A percentile compares a stretch with the other conserved stretches of the same genome.
These are phyloP conservation scores for Ustilago crameri DNA, from an alignment of 1,284 basidiomycete species.

Conservation along the genomic window DNA sequence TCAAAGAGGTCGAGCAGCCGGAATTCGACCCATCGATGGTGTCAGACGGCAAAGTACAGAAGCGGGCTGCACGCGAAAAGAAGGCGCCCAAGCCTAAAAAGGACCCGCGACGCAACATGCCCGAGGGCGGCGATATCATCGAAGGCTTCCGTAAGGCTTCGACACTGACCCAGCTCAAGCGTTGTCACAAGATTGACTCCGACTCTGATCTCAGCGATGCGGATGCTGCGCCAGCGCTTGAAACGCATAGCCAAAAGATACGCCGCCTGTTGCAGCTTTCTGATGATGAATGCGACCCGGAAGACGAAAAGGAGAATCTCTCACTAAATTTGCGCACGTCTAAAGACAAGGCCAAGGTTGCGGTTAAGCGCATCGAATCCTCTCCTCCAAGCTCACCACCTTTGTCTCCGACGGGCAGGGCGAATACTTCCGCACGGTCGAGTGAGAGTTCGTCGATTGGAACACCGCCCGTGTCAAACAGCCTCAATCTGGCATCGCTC, in stretches of 20 bases:
- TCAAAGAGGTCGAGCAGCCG: conserved; percentile 76
- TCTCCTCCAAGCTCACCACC: conserved; percentile 23
- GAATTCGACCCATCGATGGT: conserved; percentile 65
- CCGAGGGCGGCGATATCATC: conserved; percentile 41
- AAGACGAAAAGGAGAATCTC: conserved; percentile 18
- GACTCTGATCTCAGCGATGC: conserved; percentile 10
- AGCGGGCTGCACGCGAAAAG: conserved; percentile 19
- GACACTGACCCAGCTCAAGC: conserved; percentile 42
- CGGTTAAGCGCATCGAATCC: neutral
- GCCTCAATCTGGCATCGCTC: conserved; percentile 7
- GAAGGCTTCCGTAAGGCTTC: conserved; percentile 59
- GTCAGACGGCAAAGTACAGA: conserved; percentile 20
- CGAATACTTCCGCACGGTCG: conserved; percentile 1
- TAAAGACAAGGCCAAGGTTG: conserved; percentile 3
- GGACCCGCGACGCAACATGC: conserved; percentile 60
- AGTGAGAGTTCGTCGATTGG: conserved; percentile 1
- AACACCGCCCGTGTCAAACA: conserved; percentile 9
- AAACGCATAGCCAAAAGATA: conserved; percentile 37
- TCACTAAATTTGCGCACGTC: conserved; percentile 18
- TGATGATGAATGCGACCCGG: conserved; percentile 13
- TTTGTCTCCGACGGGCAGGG: conserved; percentile 7
- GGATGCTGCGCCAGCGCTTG: conserved; percentile 5
- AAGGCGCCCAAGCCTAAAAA: conserved; percentile 45
- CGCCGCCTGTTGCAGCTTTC: conserved; percentile 10
- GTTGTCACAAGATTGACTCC: conserved; percentile 12